Evolutionary conservation across 331 rosid species (phyloP).

Genomic region (Spiraea crenata): DNA sequence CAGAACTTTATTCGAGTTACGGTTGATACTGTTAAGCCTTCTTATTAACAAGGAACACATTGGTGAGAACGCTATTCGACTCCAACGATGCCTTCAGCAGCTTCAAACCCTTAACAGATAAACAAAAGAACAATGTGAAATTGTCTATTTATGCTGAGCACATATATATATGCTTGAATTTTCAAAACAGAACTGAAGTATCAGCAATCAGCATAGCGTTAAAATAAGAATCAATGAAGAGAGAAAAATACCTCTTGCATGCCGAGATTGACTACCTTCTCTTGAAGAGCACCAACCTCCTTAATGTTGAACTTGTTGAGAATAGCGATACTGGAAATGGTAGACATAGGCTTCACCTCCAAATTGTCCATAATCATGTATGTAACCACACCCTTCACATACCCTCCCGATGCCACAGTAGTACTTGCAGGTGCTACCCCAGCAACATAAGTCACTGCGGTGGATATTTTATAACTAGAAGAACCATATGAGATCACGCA

Average conservation of each 20-base stretch:
- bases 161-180: too few species aligned
- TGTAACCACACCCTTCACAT: slow-evolving; percentile 35
- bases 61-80: slow-evolving; percentile 13
- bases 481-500: not conserved
- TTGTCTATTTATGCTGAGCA: too few species aligned
- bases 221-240: too few species aligned
- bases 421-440: too few species aligned
- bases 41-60: slow-evolving; percentile 10
- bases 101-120: slow-evolving; percentile 15
- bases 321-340: slow-evolving; percentile 30
- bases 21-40: not conserved
- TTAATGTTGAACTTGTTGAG: slow-evolving; percentile 35
- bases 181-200: too few species aligned
- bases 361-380: slow-evolving; percentile 57
- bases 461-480: rapidly evolving
- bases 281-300: slow-evolving; percentile 33
- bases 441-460: not conserved
- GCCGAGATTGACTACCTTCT: slow-evolving; percentile 22
- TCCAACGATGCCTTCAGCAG: slow-evolving; percentile 15
- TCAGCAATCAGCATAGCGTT: too few species aligned
- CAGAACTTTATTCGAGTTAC: too few species aligned
- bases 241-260: slow-evolving; percentile 26
- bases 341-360: slow-evolving; percentile 35
- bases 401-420: slow-evolving; percentile 3
- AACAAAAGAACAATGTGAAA: too few species aligned